phyloP scores from a whole-genome alignment of 768 basidiomycete genomes.

The Mrakia gelida region DNA sequence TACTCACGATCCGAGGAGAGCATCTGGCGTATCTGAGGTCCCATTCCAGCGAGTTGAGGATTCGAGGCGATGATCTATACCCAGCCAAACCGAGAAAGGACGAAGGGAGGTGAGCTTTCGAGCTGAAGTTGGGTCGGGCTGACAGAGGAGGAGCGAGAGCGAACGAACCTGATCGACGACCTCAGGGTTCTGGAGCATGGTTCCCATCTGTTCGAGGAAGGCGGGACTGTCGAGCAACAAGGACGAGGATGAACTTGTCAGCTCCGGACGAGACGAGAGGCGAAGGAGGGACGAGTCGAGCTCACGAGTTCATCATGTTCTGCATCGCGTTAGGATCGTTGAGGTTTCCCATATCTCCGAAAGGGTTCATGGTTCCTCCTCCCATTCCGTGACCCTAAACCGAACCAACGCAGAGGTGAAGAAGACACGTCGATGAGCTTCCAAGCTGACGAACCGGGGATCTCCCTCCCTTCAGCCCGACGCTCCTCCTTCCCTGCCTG shows the following conservation, averaged over 20 bases:
- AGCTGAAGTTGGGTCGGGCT: background rate
- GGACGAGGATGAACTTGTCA: background rate
- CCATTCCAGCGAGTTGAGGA: constrained; percentile 29
- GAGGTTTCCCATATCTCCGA: constrained; percentile 83
- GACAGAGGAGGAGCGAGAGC: background rate
- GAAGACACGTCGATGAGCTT: background rate
- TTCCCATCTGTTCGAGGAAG: constrained; percentile 75
- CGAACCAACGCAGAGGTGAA: background rate
- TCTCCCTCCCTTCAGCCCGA: background rate
- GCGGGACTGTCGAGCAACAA: constrained; percentile 55
- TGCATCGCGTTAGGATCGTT: constrained; percentile 92
- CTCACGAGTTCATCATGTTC: constrained; percentile 14
- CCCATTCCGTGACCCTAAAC: constrained; percentile 62
- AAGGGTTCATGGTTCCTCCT: constrained; percentile 64
- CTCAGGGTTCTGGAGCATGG: constrained; percentile 28
- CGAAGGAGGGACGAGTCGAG: background rate
- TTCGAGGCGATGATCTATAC: constrained; percentile 29
- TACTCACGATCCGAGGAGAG: constrained; percentile 10
- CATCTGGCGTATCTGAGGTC: constrained; percentile 32
- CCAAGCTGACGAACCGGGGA: background rate
- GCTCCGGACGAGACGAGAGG: constrained; percentile 40
- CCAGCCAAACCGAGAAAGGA: too few species aligned
- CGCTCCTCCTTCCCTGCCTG: background rate
- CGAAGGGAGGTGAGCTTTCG: background rate
- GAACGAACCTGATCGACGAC: constrained; percentile 29